Evolutionary conservation across 1,284 basidiomycete genomes (phyloP).

Genomic region (Erythrobasidium hasegawianum): DNA sequence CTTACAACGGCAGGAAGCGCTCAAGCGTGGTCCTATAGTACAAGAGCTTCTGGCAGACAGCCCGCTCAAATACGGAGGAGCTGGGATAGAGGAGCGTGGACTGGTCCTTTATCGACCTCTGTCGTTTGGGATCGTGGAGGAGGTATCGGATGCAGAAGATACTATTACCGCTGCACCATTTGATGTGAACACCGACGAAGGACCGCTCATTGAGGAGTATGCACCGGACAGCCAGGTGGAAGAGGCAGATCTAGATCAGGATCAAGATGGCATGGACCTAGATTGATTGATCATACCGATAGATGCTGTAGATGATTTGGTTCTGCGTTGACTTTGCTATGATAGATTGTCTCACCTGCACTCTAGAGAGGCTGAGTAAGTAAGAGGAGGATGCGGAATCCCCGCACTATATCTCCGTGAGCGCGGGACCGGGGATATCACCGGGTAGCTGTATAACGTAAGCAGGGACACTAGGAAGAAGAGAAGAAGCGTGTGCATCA

Average conservation of each 20-base stretch:
- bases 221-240: not conserved
- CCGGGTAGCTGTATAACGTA: no score
- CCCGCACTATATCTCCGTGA: no score
- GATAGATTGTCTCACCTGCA: no score
- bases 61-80: constrained; percentile 7
- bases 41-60: constrained; percentile 5
- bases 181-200: not conserved
- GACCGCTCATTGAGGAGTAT: not conserved
- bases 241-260: not conserved
- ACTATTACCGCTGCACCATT: not conserved
- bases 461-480: no score
- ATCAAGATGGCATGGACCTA: not conserved
- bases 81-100: constrained; percentile 19
- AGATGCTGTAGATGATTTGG: no score
- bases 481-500: no score
- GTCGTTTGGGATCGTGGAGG: constrained; percentile 22
- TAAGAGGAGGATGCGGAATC: no score
- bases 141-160: constrained; percentile 8
- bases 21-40: constrained; percentile 2
- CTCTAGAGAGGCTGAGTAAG: no score
- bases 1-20: constrained; percentile 11
- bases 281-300: not conserved
- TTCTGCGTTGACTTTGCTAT: no score
- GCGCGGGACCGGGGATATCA: no score
- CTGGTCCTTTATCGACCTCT: constrained; percentile 30